Conservation (phyloP, 306 rosid species). For the Acacia crassicarpa region DNA sequence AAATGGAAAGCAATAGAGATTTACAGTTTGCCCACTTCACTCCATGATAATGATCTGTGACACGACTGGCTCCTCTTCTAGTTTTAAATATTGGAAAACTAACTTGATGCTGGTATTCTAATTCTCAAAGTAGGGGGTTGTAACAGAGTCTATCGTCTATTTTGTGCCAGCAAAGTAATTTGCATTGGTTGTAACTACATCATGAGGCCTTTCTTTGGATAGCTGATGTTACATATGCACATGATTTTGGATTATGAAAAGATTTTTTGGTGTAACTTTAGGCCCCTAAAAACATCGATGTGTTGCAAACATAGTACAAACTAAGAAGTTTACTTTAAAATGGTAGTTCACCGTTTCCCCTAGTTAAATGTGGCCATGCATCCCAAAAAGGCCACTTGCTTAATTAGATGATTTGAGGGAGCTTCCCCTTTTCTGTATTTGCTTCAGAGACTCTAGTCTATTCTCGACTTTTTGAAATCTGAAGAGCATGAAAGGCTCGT, state of each 20-base stretch:
- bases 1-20: too few relatives aligned
- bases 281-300: neutral
- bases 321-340: neutral
- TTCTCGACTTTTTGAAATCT: neutral
- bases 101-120: neutral
- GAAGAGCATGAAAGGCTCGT: neutral
- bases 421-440: neutral
- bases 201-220: slow-evolving; percentile 1
- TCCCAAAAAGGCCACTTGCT: neutral
- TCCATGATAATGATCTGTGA: too few relatives aligned
- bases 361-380: neutral
- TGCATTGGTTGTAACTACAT: neutral
- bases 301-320: neutral
- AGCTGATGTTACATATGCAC: neutral
- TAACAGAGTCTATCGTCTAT: neutral
- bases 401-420: neutral
- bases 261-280: neutral
- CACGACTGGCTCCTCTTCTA: too few relatives aligned
- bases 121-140: neutral
- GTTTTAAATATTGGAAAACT: too few relatives aligned
- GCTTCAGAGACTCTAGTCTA: neutral
- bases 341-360: neutral
- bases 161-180: neutral
- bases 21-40: too few relatives aligned
- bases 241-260: neutral